These are phyloP conservation scores for Hypsizygus ulmarius DNA, from an alignment of 1,284 basidiomycete genomes.

Conservation along the genomic window DNA sequence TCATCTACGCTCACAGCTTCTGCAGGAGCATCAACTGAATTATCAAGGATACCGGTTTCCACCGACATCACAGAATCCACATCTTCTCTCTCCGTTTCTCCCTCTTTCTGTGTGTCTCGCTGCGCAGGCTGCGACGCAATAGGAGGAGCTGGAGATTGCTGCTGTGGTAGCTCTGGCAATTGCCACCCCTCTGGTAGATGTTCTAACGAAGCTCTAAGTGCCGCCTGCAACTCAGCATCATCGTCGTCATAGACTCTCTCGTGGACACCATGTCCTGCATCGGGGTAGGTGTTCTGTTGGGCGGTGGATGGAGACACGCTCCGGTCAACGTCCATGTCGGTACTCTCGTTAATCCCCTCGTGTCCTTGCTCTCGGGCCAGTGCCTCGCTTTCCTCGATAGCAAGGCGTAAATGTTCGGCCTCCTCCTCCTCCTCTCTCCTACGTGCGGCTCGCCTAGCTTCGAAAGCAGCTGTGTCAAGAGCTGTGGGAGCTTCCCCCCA, in stretches of 20 bases:
- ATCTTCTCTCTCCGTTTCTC: conserved; percentile 22
- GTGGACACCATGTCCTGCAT: not conserved
- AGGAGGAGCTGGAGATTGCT: conserved; percentile 6
- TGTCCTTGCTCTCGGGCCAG: conserved; percentile 38
- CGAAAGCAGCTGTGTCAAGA: conserved; percentile 25
- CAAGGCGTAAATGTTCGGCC: conserved; percentile 57
- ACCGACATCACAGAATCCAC: conserved; percentile 28
- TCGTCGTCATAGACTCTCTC: conserved; percentile 77
- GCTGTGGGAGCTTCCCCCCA: conserved; percentile 41
- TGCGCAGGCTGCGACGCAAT: not conserved
- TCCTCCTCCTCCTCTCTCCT: conserved; percentile 48
- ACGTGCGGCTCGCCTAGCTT: conserved; percentile 28
- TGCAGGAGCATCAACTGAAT: conserved; percentile 19
- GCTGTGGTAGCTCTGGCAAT: conserved; percentile 22
- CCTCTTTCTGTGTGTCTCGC: not conserved
- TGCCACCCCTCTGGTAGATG: conserved; percentile 55
- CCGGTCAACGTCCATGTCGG: conserved; percentile 11
- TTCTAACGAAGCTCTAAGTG: conserved; percentile 79
- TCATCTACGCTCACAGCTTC: conserved; percentile 65
- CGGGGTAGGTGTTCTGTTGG: not conserved
- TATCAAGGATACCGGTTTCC: conserved; percentile 18
- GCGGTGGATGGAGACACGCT: conserved; percentile 1
- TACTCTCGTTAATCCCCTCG: conserved; percentile 36
- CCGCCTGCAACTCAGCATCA: conserved; percentile 82
- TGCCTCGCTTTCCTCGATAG: conserved; percentile 66